These are phyloP conservation scores for Fusarium algeriense DNA, from an alignment of 2,329 filamentous ascomycete species.

Conservation along the genomic window DNA sequence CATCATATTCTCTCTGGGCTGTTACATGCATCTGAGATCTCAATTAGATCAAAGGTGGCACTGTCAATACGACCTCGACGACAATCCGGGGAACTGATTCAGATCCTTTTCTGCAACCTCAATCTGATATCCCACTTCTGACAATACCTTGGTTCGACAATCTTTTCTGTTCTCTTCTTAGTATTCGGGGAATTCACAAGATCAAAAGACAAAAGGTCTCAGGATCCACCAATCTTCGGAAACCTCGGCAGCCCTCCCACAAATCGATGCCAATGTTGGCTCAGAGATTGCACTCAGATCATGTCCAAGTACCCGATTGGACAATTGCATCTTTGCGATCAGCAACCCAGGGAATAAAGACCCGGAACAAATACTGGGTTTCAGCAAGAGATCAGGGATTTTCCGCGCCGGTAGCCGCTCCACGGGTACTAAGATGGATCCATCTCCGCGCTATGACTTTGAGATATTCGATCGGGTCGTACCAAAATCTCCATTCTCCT, in stretches of 20 bases:
- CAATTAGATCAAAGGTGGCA: background rate
- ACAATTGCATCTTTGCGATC: background rate
- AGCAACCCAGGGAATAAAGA: background rate
- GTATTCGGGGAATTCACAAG: background rate
- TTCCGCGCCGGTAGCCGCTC: background rate
- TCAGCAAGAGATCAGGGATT: background rate
- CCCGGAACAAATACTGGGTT: background rate
- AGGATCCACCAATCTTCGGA: background rate
- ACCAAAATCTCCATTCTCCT: background rate
- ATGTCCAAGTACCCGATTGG: background rate
- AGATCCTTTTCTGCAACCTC: no score
- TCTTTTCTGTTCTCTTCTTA: background rate
- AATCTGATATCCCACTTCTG: background rate
- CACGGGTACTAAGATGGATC: conserved; percentile 6
- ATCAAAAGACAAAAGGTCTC: background rate
- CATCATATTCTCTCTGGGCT: background rate
- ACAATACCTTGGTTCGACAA: background rate
- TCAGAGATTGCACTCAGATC: background rate
- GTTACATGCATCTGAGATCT: background rate
- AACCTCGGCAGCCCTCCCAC: conserved; percentile 1
- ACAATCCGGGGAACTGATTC: background rate
- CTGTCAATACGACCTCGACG: background rate
- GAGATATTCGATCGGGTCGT: conserved; percentile 2
- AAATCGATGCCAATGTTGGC: conserved; percentile 5
- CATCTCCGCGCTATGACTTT: background rate